Percentiles rank a stretch among this genome's conserved stretches.
These are phyloP conservation scores for Bryoglossum gracile DNA, from an alignment of 495 filamentous ascomycete genomes.

Conservation along the genomic window DNA sequence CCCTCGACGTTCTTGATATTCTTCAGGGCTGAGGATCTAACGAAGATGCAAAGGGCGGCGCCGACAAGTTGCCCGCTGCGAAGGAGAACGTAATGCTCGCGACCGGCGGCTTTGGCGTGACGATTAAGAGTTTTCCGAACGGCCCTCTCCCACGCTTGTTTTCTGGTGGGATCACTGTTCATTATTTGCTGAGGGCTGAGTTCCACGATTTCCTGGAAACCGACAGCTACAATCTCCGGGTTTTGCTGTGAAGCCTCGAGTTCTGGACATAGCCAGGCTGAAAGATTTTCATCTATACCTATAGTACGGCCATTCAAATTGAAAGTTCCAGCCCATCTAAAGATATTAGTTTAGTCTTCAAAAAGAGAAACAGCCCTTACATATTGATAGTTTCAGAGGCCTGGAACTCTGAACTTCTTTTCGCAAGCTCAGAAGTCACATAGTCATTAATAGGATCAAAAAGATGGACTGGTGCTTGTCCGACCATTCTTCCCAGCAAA, in stretches of 20 bases:
- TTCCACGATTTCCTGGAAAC: conserved; percentile 96
- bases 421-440: conserved; percentile 66
- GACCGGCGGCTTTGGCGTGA: conserved; percentile 50
- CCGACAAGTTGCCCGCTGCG: conserved; percentile 93
- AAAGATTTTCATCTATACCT: conserved; percentile 71
- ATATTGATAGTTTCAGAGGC: conserved; percentile 43
- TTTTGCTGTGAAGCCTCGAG: conserved; percentile 42
- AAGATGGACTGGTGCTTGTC: conserved; percentile 74
- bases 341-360: conserved; percentile 35
- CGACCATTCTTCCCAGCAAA: conserved; percentile 74
- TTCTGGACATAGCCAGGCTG: conserved; percentile 70
- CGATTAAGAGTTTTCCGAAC: conserved; percentile 70
- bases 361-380: conserved; percentile 7
- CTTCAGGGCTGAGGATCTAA: conserved; percentile 65
- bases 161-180: conserved; percentile 86
- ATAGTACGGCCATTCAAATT: conserved; percentile 83
- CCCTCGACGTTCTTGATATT: conserved; percentile 96
- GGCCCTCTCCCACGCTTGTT: conserved; percentile 78
- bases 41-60: conserved; percentile 83
- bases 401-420: conserved; percentile 46
- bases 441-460: conserved; percentile 93
- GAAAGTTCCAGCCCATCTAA: conserved; percentile 83
- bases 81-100: conserved; percentile 78
- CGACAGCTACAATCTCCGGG: conserved; percentile 79
- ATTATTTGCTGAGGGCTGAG: conserved; percentile 98